phyloP scores from a whole-genome alignment of 164 flowering plant genomes.

The Stephania yunnanensis region DNA sequence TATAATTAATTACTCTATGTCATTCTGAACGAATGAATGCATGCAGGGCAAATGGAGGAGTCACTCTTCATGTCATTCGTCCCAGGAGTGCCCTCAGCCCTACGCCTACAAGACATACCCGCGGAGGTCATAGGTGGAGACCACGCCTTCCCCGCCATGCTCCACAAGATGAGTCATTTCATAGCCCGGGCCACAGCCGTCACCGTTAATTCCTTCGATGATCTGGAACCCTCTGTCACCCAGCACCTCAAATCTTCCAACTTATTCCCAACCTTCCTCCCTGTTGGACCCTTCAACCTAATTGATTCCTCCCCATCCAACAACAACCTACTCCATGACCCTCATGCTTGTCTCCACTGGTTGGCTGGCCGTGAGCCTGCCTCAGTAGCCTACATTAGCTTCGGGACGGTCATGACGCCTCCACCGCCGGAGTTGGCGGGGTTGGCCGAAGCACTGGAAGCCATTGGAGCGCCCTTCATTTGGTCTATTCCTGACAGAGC shows the following conservation, averaged over 20 bases:
- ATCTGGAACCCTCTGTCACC: conserved; percentile 26
- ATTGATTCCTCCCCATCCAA: conserved; percentile 8
- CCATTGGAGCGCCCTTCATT: conserved; percentile 18
- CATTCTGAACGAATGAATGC: too few relatives aligned
- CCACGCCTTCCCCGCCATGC: conserved; percentile 28
- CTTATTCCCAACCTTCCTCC: conserved; percentile 26
- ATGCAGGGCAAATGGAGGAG: conserved; percentile 1
- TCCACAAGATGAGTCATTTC: conserved; percentile 32
- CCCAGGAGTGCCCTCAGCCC: conserved; percentile 27
- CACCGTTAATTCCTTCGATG: conserved; percentile 40
- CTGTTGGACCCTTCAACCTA: conserved; percentile 41
- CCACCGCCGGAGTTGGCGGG: conserved; percentile 23
- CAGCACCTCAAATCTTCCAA: conserved; percentile 23
- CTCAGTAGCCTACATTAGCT: conserved; percentile 53
- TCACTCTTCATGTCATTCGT: conserved; percentile 15
- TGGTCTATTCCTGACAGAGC: conserved; percentile 22
- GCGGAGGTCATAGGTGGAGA: conserved; percentile 34
- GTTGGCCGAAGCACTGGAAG: conserved; percentile 31
- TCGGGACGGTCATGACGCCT: conserved; percentile 34
- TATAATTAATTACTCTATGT: too few relatives aligned
- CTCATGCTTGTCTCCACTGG: conserved; percentile 38
- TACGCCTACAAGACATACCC: conserved; percentile 35
- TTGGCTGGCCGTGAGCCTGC: conserved; percentile 25
- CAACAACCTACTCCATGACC: conserved; percentile 12
- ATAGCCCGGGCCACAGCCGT: conserved; percentile 36